Conservation (phyloP, 352 stramenopile species). For the Phytophthora pisi region DNA sequence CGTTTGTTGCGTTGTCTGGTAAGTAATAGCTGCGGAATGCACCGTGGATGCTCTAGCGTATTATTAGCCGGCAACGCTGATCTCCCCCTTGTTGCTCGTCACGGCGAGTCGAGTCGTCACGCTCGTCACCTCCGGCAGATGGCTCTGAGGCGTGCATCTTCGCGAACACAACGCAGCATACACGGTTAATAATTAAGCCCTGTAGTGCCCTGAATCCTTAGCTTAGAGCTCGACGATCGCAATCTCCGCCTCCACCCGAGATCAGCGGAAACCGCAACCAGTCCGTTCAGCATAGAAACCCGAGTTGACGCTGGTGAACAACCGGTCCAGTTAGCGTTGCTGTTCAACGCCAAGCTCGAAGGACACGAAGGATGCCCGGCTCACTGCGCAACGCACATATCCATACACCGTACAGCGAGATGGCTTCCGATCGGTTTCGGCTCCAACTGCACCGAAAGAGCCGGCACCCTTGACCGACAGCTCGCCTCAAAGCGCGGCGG, state of each 20-base stretch:
- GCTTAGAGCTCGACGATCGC: neutral
- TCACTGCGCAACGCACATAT: neutral
- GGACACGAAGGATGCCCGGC: too few species aligned
- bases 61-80: neutral
- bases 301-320: neutral
- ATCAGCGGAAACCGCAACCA: neutral
- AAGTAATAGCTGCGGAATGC: too few species aligned
- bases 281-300: neutral
- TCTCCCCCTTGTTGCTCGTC: too few species aligned
- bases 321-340: neutral
- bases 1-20: too few species aligned
- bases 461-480: neutral
- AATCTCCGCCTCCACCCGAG: neutral
- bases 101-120: neutral
- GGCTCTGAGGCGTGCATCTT: neutral
- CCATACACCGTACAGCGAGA: neutral
- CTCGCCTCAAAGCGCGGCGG: neutral
- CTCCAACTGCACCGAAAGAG: constrained; percentile 2
- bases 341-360: neutral
- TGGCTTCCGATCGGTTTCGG: constrained; percentile 1
- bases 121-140: neutral
- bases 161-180: neutral
- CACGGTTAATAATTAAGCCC: too few species aligned
- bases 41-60: neutral
- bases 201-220: too few species aligned